Conservation (phyloP, 2,329 filamentous ascomycete species). For the Neopestalotiopsis rosae region DNA sequence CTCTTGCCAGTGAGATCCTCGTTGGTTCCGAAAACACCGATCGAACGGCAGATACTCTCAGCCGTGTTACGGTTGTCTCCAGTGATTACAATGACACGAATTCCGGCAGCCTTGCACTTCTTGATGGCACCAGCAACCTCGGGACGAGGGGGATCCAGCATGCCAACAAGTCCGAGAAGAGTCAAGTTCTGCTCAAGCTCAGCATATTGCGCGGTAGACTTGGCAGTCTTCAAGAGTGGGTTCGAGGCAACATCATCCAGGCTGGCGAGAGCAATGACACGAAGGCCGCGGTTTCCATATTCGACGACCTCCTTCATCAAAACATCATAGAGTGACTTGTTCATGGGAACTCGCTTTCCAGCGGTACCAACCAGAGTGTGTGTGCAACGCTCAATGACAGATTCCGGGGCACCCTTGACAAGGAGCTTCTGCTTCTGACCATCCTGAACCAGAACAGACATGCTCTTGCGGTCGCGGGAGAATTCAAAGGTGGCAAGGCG, state of each 20-base stretch:
- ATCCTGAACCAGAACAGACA: conserved; percentile 89
- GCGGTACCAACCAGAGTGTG: conserved; percentile 78
- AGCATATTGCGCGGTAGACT: conserved; percentile 82
- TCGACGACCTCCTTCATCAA: conserved; percentile 82
- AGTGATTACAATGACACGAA: conserved; percentile 96
- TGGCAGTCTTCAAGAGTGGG: conserved; percentile 74
- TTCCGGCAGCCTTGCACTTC: conserved; percentile 91
- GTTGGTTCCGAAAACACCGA: conserved; percentile 83
- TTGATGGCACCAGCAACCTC: conserved; percentile 87
- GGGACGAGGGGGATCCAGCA: conserved; percentile 94
- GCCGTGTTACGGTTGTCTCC: conserved; percentile 98
- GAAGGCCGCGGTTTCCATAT: conserved; percentile 90
- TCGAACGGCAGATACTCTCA: conserved; percentile 96
- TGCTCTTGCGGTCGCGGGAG: conserved; percentile 96
- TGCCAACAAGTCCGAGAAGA: conserved; percentile 88
- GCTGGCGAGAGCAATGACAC: conserved; percentile 91
- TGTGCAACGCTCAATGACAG: conserved; percentile 90
- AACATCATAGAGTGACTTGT: conserved; percentile 70
- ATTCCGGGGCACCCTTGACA: conserved; percentile 96
- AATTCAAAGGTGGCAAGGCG: conserved; percentile 93
- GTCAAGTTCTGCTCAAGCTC: conserved; percentile 94
- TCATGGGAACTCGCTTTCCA: conserved; percentile 78
- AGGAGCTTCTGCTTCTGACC: conserved; percentile 78
- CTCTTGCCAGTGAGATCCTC: conserved; percentile 92
- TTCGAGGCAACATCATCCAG: conserved; percentile 77